Base-by-base conservation (phyloP, 495 filamentous ascomycete genomes). In the Penicillium tannophilum region DNA sequence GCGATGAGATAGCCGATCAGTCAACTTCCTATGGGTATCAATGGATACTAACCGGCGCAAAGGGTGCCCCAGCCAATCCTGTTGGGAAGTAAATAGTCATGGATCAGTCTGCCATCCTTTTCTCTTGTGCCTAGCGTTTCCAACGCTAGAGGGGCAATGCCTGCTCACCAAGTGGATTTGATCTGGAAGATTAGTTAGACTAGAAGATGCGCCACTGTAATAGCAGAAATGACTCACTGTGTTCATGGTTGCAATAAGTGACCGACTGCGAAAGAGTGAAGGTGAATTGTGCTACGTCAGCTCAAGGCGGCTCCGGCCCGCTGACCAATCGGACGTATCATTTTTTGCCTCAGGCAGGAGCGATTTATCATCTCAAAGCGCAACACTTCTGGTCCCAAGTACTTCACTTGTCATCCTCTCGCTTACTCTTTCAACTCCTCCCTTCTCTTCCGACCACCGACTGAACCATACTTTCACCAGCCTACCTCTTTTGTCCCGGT, bases 51-150 rank as follows among this genome's bases (percentile, higher is more conserved):
- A 91, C 90, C 90, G 65, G 90, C 74, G 63, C 90, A 91, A 54
- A 98, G 87, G 59, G 87, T 74, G 52, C 89, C 92, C 93, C 90
- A 96, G 63, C 93, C 93, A 65, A 88, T 59, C 90, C 90, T 93
- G 60, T 19, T 67, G 43, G 33, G 45, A n/a, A 19, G 20, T 36
- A 47, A 53, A 59, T 57, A 52, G 43, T 28, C 47, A 30, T 49
- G 10, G 19, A 62, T 76, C 60, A 76, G 71, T 60, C 49, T 60
- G n/a, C 45, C 30, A 30, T 50, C n/a, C 41, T 44, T 23, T 36
- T 16, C 39, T 50, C 23, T 28, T 24, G 5, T 50, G 26, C 9
- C 28, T 23, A 9, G n/a, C 4, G 33, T 17, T 24, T 12, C 58
- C 31, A 26, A 60, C 23, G 30, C 26, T 35, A 14, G 36, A 23